Evolutionary conservation across 2,329 filamentous ascomycete species (phyloP).

Genomic region (Escovopsis sp.): DNA sequence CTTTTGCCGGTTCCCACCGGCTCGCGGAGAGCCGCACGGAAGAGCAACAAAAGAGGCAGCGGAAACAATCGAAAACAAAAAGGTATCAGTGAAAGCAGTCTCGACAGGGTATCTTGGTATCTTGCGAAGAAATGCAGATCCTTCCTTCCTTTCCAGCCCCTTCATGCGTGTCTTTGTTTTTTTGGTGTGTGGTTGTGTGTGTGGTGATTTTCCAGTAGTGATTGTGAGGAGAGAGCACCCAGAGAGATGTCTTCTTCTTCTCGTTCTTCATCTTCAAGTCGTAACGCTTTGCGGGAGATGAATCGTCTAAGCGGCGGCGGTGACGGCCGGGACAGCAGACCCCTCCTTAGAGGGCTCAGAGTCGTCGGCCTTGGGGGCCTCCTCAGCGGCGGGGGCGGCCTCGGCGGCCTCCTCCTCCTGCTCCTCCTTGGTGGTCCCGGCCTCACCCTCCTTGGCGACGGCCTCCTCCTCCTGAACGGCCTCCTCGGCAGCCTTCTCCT

Average conservation of each 20-base stretch:
- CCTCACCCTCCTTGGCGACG: slow-evolving; percentile 15
- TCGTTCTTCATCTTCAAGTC: too few relatives aligned
- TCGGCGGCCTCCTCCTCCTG: slow-evolving; percentile 14
- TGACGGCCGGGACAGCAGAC: slow-evolving; percentile 30
- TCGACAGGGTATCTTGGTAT: slow-evolving; percentile 40
- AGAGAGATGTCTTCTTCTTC: slow-evolving; percentile 11
- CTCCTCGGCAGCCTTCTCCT: slow-evolving; percentile 25
- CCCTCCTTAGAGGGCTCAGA: slow-evolving; percentile 24
- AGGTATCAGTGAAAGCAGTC: slow-evolving; percentile 32
- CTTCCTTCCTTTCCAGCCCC: slow-evolving; percentile 31
- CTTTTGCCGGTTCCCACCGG: slow-evolving; percentile 8
- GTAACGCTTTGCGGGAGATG: slow-evolving; percentile 11
- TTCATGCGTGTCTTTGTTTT: slow-evolving; percentile 16
- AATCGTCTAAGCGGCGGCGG: slow-evolving; percentile 33
- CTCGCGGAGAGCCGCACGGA: not conserved
- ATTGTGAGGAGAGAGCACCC: slow-evolving; percentile 10
- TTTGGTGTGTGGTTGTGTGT: slow-evolving; percentile 2
- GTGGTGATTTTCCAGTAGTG: slow-evolving; percentile 8
- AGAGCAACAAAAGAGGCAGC: slow-evolving; percentile 3
- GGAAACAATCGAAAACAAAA: slow-evolving; percentile 19
- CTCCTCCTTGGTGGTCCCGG: slow-evolving; percentile 21
- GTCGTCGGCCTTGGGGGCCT: slow-evolving; percentile 13
- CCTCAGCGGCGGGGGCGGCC: slow-evolving; percentile 1
- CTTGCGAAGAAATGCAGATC: slow-evolving; percentile 39
- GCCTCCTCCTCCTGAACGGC: slow-evolving; percentile 15